A percentile compares a stretch with the other conserved stretches of the same genome.
These are phyloP conservation scores for Penicillium polonicum DNA, from an alignment of 2,329 filamentous ascomycete genomes.

Conservation along the genomic window DNA sequence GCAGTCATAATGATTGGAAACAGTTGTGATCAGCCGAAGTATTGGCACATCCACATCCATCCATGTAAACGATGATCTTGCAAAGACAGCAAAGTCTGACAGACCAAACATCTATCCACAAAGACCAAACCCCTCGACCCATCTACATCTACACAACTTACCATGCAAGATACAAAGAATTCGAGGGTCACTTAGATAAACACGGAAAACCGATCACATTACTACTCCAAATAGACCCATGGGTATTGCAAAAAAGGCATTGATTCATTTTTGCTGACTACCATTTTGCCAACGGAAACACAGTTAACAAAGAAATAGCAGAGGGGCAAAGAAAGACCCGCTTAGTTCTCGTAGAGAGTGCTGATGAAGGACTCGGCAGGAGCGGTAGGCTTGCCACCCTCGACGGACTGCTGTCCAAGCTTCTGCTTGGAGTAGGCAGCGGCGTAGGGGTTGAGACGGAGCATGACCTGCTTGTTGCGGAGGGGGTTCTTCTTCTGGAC, in stretches of 20 bases:
- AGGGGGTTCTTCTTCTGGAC: slow-evolving; percentile 99
- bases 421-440: slow-evolving; percentile 84
- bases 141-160: slow-evolving; percentile 11
- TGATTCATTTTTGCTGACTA: slow-evolving; percentile 33
- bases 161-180: slow-evolving; percentile 7
- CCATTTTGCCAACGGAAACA: slow-evolving; percentile 21
- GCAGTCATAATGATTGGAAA: background rate
- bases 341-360: slow-evolving; percentile 54
- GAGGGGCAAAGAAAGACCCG: slow-evolving; percentile 14
- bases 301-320: slow-evolving; percentile 24
- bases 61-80: too few species aligned
- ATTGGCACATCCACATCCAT: background rate
- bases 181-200: slow-evolving; percentile 15
- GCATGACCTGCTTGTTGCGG: slow-evolving; percentile 96
- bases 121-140: background rate
- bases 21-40: background rate
- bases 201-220: slow-evolving; percentile 29
- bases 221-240: slow-evolving; percentile 27
- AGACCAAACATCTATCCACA: background rate
- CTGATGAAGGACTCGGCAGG: slow-evolving; percentile 54
- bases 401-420: slow-evolving; percentile 68
- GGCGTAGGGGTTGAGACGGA: slow-evolving; percentile 98
- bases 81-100: background rate
- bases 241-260: slow-evolving; percentile 32
- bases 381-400: slow-evolving; percentile 60